phyloP scores from a whole-genome alignment of 2,329 filamentous ascomycete genomes.

The Claviceps spartinae region DNA sequence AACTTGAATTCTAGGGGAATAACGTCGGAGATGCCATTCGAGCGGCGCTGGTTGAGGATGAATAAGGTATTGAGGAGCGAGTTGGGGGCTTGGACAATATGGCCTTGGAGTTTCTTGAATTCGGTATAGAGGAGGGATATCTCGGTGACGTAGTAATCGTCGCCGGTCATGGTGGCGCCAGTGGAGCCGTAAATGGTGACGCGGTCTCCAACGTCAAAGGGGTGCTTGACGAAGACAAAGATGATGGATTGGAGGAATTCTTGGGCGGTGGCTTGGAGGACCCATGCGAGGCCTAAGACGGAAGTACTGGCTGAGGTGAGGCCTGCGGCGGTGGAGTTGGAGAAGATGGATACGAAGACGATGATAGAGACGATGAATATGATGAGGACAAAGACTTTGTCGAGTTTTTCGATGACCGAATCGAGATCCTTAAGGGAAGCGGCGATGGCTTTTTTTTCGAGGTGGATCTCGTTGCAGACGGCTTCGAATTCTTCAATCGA shows the following conservation, averaged over 20 bases:
- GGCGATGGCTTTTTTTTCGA: slow-evolving; percentile 89
- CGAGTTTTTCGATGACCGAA: slow-evolving; percentile 80
- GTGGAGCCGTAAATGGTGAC: slow-evolving; percentile 87
- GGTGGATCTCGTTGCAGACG: slow-evolving; percentile 85
- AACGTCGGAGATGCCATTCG: slow-evolving; percentile 75
- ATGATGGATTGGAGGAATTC: slow-evolving; percentile 90
- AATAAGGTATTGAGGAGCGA: slow-evolving; percentile 85
- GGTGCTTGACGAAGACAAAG: slow-evolving; percentile 95
- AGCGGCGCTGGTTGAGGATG: slow-evolving; percentile 87
- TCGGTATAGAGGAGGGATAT: slow-evolving; percentile 89
- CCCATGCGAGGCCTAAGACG: slow-evolving; percentile 81
- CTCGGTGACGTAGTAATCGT: slow-evolving; percentile 94
- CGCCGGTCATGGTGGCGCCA: slow-evolving; percentile 61
- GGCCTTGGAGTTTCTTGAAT: slow-evolving; percentile 97
- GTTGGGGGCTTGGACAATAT: slow-evolving; percentile 92
- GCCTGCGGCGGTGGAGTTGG: slow-evolving; percentile 76
- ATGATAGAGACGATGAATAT: slow-evolving; percentile 69
- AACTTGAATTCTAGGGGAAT: slow-evolving; percentile 77
- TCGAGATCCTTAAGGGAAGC: slow-evolving; percentile 91
- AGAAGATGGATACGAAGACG: slow-evolving; percentile 81
- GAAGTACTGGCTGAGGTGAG: slow-evolving; percentile 81
- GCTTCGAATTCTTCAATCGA: slow-evolving; percentile 89
- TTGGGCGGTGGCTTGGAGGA: slow-evolving; percentile 83
- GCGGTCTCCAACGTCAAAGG: slow-evolving; percentile 89
- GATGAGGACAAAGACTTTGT: slow-evolving; percentile 79